Evolutionary conservation across 2,329 filamentous ascomycete genomes (phyloP).

Genomic region (Cucurbitaria berberidis): DNA sequence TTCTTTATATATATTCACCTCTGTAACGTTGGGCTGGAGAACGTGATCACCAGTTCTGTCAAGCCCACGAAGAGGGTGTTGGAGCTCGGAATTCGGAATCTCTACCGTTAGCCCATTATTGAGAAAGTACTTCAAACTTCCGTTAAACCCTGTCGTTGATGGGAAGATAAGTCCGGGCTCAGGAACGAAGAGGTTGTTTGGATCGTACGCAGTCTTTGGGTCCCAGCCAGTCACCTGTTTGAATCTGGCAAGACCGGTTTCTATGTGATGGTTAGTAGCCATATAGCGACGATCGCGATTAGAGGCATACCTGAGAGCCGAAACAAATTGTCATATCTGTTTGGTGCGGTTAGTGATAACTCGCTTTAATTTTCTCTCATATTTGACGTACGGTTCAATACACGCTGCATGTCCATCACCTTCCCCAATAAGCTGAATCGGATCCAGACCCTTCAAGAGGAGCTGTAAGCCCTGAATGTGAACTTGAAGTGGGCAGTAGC

Average conservation of each 20-base stretch:
- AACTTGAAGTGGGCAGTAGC: slow-evolving; percentile 1
- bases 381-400: slow-evolving; percentile 1
- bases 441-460: background rate
- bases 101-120: background rate
- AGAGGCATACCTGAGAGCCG: background rate
- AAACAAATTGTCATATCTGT: slow-evolving; percentile 2
- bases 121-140: background rate
- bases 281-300: background rate
- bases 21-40: background rate
- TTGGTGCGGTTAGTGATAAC: background rate
- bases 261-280: background rate
- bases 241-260: background rate
- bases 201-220: background rate
- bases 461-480: slow-evolving; percentile 1
- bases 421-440: slow-evolving; percentile 1
- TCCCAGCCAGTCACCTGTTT: background rate
- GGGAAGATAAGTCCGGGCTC: slow-evolving; percentile 1
- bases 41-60: background rate
- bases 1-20: background rate
- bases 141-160: background rate
- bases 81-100: slow-evolving; percentile 1
- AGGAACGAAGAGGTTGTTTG: background rate
- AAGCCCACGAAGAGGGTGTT: slow-evolving; percentile 1
- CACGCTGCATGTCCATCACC: slow-evolving; percentile 1
- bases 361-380: no score